Conservation (phyloP, 2,329 filamentous ascomycete genomes). For the Knufia fluminis region DNA sequence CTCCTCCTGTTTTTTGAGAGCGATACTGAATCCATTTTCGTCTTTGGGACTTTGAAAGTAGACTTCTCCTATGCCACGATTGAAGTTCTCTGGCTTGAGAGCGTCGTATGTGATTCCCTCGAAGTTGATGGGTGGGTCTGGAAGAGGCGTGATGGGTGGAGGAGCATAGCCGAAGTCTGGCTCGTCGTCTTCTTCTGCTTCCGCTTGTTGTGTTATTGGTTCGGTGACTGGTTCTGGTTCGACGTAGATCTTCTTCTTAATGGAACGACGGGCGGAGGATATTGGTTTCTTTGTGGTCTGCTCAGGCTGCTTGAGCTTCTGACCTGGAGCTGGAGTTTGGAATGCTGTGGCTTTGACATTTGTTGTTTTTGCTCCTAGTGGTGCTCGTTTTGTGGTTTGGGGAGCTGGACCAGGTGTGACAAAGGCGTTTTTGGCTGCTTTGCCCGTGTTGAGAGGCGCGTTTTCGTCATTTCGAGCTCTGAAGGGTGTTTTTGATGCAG, state of each 20-base stretch:
- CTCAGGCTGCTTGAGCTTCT: constrained; percentile 49
- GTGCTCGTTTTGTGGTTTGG: constrained; percentile 55
- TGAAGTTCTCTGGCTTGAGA: constrained; percentile 46
- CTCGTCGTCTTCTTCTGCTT: constrained; percentile 47
- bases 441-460: constrained; percentile 48
- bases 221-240: constrained; percentile 32
- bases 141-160: constrained; percentile 49
- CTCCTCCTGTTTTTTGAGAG: constrained; percentile 56
- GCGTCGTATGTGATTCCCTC: constrained; percentile 43
- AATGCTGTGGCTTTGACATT: constrained; percentile 72
- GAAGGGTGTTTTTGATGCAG: constrained; percentile 69
- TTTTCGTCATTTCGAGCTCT: constrained; percentile 81
- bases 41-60: constrained; percentile 41
- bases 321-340: constrained; percentile 57
- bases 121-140: constrained; percentile 38
- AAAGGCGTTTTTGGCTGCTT: constrained; percentile 54
- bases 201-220: constrained; percentile 31
- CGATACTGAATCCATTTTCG: constrained; percentile 51
- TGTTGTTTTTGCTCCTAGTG: constrained; percentile 88
- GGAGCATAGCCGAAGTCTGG: constrained; percentile 87
- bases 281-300: constrained; percentile 51
- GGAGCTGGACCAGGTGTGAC: constrained; percentile 64
- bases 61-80: constrained; percentile 41
- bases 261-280: constrained; percentile 52
- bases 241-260: constrained; percentile 43